These are phyloP conservation scores for Lithocarpus polystachyus DNA, from an alignment of 306 rosid species.

Conservation along the genomic window DNA sequence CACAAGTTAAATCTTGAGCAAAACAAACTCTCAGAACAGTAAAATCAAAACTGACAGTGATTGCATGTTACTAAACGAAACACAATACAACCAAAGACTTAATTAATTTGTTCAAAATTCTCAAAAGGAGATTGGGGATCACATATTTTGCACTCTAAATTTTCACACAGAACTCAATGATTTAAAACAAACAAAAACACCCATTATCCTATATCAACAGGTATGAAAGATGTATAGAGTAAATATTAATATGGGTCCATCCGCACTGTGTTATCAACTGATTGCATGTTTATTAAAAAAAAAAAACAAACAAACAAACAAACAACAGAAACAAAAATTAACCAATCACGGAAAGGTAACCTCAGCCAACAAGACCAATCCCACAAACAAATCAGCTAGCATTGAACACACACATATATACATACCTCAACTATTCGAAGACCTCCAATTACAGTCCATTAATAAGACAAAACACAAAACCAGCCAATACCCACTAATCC, in stretches of 20 bases:
- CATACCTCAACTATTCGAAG: slow-evolving; percentile 5
- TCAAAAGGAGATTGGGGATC: background rate
- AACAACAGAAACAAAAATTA: background rate
- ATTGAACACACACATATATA: background rate
- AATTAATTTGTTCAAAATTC: background rate
- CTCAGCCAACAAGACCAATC: background rate
- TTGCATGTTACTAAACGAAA: background rate
- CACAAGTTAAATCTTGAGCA: background rate
- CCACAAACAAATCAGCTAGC: background rate
- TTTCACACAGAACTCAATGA: background rate
- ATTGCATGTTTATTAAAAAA: too few species aligned
- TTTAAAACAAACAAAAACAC: background rate
- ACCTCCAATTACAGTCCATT: background rate
- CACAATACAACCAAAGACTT: background rate
- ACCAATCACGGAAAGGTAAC: background rate
- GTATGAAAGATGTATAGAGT: background rate
- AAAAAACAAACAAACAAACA: too few species aligned
- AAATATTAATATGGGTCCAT: background rate
- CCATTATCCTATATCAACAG: background rate
- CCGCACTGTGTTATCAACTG: background rate
- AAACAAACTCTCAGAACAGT: background rate
- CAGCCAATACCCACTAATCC: background rate
- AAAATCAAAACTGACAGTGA: background rate
- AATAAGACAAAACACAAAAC: background rate
- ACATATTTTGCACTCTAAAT: background rate